Evolutionary conservation across 2,329 filamentous ascomycete species (phyloP), one percentile per base, ranked within the genome.

Genomic region (Botrytis pseudocinerea): DNA sequence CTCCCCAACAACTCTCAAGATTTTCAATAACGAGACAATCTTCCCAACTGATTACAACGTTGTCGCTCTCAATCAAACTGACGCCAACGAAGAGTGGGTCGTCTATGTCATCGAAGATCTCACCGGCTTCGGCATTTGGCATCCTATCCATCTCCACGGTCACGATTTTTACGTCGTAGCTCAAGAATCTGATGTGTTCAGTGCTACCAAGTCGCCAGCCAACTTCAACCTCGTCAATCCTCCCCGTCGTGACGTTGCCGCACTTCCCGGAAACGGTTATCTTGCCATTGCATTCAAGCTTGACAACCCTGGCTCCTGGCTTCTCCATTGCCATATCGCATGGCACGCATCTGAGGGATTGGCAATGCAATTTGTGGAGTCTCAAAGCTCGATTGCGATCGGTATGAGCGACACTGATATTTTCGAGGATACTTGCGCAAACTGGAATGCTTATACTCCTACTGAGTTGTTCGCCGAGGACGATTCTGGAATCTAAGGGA

Each of bases 311-410:
- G 79, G 80, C 20, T 76, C 78, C 8, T 81, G 80, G 79, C 69
- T 80, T 16, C 59, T 80, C 32, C 82, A 83, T 74, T 82, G 82
- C 75, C 81, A 82, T 70, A 80, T 82, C 69, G 80, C 80, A 1
- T 90, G 87, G 87, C 88, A 90, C 78, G 84, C 85, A 1, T 86
- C 85, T 1, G 83, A 83, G 14, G 88, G 88, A 7, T 83, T 89
- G 66, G 82, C 87, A 18, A 76, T 85, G 46, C 85, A 88, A 77
- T 85, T 89, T 74, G 80, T 89, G 8, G 85, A 83, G 70, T 46
- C 72, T n/a, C 73, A 78, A 70, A 70, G 59, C 42, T 44, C 76
- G n/a, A 80, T 80, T 38, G 71, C 72, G 0, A 62, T 74, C 4
- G 65, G 71, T 0, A 75, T 80, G 71, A 69, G 70, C 0, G 76